phyloP scores from a whole-genome alignment of 73 alveolate species.

The Paramecium tetraurelia region DNA sequence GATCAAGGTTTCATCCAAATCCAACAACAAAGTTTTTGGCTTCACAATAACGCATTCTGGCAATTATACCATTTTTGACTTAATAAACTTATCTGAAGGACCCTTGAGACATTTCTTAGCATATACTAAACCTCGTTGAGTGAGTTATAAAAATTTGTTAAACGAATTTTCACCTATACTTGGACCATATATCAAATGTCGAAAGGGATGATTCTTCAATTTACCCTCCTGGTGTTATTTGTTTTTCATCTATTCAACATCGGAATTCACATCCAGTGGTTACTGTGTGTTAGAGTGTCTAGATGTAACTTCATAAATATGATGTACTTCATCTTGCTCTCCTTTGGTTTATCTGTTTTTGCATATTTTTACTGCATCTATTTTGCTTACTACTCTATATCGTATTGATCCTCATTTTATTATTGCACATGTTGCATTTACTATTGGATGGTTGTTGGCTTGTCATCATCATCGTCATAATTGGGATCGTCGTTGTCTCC shows the following conservation, averaged over 20 bases:
- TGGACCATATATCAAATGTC: slow-evolving; percentile 54
- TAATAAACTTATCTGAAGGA: slow-evolving; percentile 59
- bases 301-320: background rate
- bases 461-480: slow-evolving; percentile 32
- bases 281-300: background rate
- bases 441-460: background rate
- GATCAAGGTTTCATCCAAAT: slow-evolving; percentile 63
- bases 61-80: slow-evolving; percentile 43
- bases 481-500: slow-evolving; percentile 36
- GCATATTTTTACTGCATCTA: slow-evolving; percentile 33
- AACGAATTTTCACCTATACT: slow-evolving; percentile 46
- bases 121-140: slow-evolving; percentile 59
- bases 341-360: background rate
- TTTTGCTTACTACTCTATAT: background rate
- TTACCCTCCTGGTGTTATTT: background rate
- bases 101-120: slow-evolving; percentile 63
- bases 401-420: slow-evolving; percentile 22
- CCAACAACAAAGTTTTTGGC: slow-evolving; percentile 53
- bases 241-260: slow-evolving; percentile 27
- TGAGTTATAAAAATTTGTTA: slow-evolving; percentile 37
- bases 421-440: background rate
- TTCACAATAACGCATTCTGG: slow-evolving; percentile 45
- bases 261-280: background rate
- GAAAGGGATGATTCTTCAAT: slow-evolving; percentile 46
- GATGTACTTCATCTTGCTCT: background rate